A percentile compares a stretch with the other conserved stretches of the same genome.
Evolutionary conservation across 176 grass and related monocot species (phyloP).

Genomic region (Lolium rigidum): DNA sequence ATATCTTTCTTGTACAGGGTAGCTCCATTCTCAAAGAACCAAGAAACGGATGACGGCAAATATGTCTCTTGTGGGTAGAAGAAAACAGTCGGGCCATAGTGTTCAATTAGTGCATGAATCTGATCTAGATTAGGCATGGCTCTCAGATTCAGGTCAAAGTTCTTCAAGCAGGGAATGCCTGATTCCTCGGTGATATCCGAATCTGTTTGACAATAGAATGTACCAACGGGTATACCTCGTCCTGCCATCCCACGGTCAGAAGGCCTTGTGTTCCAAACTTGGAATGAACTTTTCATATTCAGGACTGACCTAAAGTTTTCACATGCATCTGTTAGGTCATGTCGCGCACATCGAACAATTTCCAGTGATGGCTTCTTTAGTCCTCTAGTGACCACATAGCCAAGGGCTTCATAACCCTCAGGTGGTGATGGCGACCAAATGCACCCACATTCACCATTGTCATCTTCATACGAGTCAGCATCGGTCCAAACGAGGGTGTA

Average conservation of each 20-base stretch:
- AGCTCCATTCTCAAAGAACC: constrained; percentile 96
- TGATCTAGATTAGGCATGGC: constrained; percentile 91
- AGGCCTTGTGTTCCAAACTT: constrained; percentile 78
- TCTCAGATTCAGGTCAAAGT: constrained; percentile 59
- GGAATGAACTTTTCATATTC: constrained; percentile 59
- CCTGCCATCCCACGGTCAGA: constrained; percentile 65
- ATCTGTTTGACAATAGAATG: constrained; percentile 75
- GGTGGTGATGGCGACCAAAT: constrained; percentile 68
- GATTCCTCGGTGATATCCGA: constrained; percentile 39
- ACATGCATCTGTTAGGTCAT: constrained; percentile 76
- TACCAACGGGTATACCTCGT: constrained; percentile 69
- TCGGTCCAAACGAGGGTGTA: constrained; percentile 80
- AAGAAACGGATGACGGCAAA: constrained; percentile 86
- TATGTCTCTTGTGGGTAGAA: constrained; percentile 93
- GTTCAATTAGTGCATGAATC: constrained; percentile 78
- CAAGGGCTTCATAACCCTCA: constrained; percentile 70
- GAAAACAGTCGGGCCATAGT: constrained; percentile 86
- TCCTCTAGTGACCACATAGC: constrained; percentile 70
- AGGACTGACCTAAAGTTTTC: constrained; percentile 60
- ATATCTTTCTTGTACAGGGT: constrained; percentile 67
- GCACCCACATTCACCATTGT: constrained; percentile 61
- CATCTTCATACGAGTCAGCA: constrained; percentile 47
- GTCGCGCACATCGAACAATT: constrained; percentile 68
- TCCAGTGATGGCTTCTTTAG: constrained; percentile 67
- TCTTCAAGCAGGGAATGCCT: constrained; percentile 74